phyloP scores from a whole-genome alignment of 2,329 filamentous ascomycete species.

The Colletotrichum sp. region DNA sequence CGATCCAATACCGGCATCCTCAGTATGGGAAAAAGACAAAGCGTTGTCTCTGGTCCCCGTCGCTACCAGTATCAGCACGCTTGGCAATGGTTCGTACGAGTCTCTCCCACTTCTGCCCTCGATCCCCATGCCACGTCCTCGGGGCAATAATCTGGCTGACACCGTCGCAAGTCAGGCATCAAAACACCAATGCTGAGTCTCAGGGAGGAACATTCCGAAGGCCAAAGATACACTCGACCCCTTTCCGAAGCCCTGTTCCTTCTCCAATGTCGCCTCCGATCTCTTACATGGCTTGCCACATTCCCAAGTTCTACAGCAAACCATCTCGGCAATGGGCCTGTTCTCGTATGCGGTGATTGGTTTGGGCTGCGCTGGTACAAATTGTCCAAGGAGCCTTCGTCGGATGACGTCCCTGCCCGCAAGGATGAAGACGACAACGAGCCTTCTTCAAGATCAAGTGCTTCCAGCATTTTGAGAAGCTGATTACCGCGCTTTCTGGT shows the following conservation, averaged over 20 bases:
- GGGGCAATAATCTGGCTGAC: background rate
- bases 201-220: background rate
- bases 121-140: background rate
- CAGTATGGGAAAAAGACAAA: too few relatives aligned
- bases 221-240: background rate
- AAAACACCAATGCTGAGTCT: background rate
- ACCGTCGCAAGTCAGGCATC: background rate
- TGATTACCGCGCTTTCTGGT: background rate
- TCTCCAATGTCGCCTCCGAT: background rate
- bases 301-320: background rate
- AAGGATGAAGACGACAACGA: background rate
- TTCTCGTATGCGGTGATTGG: background rate
- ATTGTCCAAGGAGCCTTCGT: background rate
- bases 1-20: too few relatives aligned
- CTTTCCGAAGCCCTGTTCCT: background rate
- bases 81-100: too few relatives aligned
- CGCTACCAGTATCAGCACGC: too few relatives aligned
- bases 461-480: background rate
- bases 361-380: background rate
- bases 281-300: background rate
- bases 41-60: too few relatives aligned
- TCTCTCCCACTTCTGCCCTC: too few relatives aligned
- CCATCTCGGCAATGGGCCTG: background rate
- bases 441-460: background rate
- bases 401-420: background rate